Evolutionary conservation across 208 protist species (phyloP).

Genomic region (Wallacemonas sp.): DNA sequence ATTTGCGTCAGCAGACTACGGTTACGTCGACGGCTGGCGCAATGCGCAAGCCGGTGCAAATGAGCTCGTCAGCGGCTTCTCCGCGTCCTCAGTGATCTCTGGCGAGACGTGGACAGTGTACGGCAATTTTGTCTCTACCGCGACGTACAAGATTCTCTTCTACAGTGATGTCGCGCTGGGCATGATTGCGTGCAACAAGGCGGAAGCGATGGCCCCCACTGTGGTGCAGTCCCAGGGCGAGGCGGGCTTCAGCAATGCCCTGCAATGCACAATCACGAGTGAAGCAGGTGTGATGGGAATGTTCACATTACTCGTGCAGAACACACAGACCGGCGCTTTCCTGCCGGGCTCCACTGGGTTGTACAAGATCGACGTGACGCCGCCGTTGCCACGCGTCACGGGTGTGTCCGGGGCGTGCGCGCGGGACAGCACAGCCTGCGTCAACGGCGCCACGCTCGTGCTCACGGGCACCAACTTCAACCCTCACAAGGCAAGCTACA

Average conservation of each 20-base stretch:
- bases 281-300: conserved; percentile 31
- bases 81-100: conserved; percentile 23
- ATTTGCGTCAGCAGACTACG: not conserved
- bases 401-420: conserved; percentile 27
- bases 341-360: conserved; percentile 26
- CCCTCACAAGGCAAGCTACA: conserved; percentile 20
- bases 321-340: conserved; percentile 18
- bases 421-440: conserved; percentile 28
- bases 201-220: not conserved
- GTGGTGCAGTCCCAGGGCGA: not conserved
- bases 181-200: conserved; percentile 9
- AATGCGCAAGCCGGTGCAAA: not conserved
- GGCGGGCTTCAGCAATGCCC: conserved; percentile 9
- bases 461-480: conserved; percentile 42
- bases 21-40: conserved; percentile 13
- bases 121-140: conserved; percentile 29
- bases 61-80: conserved; percentile 21
- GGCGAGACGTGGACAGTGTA: conserved; percentile 27
- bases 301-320: conserved; percentile 31
- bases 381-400: conserved; percentile 29
- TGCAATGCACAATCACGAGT: conserved; percentile 31
- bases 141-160: conserved; percentile 31
- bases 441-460: conserved; percentile 24
- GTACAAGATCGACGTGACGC: conserved; percentile 26
- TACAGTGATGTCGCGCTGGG: conserved; percentile 25